Conservation (phyloP, 768 basidiomycete species). For the Roridomyces roridus region DNA sequence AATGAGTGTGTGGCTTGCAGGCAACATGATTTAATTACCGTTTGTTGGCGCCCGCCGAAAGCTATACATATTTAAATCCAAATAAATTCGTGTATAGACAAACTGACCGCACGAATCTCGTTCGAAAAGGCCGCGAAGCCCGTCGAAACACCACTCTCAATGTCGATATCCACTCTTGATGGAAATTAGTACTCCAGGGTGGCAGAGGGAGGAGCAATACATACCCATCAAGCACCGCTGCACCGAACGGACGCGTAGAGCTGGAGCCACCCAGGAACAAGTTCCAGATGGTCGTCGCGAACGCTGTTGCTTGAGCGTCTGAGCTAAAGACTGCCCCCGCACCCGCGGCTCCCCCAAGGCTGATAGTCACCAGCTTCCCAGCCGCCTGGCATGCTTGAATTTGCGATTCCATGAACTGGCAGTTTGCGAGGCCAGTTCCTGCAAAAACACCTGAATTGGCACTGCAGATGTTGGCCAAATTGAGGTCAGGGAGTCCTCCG, state of each 20-base stretch:
- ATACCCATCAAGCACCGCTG: constrained; percentile 73
- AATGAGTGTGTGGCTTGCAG: not conserved
- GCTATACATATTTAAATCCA: no score
- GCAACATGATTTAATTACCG: constrained; percentile 35
- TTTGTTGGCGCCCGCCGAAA: constrained; percentile 55
- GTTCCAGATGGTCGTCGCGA: constrained; percentile 72
- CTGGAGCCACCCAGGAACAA: constrained; percentile 61
- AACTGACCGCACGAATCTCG: constrained; percentile 54
- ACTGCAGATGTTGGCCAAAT: constrained; percentile 51
- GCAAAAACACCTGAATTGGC: constrained; percentile 53
- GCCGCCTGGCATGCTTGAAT: constrained; percentile 70
- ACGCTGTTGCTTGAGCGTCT: constrained; percentile 56
- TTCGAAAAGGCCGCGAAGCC: constrained; percentile 61
- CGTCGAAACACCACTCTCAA: constrained; percentile 63
- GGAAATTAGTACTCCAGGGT: not conserved
- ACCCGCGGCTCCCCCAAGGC: constrained; percentile 65
- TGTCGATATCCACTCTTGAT: constrained; percentile 69
- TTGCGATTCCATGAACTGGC: constrained; percentile 62
- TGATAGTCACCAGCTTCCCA: constrained; percentile 61
- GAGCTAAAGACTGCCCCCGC: constrained; percentile 56
- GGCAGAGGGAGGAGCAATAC: no score
- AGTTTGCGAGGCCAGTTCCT: constrained; percentile 68
- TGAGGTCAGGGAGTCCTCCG: constrained; percentile 19
- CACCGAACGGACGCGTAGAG: constrained; percentile 67
- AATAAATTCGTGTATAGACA: no score